These are phyloP conservation scores for Nelumbo lutea DNA, from an alignment of 164 flowering plant species.

Conservation along the genomic window DNA sequence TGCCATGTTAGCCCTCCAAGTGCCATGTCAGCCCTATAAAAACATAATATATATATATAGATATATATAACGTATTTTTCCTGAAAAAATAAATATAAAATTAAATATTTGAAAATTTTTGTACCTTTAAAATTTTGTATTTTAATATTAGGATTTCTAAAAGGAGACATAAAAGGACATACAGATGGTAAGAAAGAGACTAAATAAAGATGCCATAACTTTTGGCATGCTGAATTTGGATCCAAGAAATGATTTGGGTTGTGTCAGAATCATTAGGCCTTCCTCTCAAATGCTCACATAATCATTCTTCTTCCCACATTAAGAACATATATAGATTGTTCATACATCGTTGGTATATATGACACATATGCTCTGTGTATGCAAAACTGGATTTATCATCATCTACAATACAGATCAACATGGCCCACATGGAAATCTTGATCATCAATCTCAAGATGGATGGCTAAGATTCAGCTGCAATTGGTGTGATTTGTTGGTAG, in stretches of 20 bases:
- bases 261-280: slow-evolving; percentile 25
- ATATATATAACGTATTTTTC: no score
- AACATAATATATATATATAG: no score
- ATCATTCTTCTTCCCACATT: slow-evolving; percentile 13
- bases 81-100: no score
- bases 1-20: no score
- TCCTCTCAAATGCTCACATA: slow-evolving; percentile 16
- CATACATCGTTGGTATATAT: background rate
- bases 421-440: background rate
- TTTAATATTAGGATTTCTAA: background rate
- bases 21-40: no score
- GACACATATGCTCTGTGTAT: background rate
- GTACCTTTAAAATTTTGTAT: no score
- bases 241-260: slow-evolving; percentile 8
- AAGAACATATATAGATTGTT: background rate
- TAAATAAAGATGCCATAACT: background rate
- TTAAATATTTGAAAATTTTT: no score
- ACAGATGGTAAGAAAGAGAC: slow-evolving; percentile 7
- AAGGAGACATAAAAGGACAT: background rate
- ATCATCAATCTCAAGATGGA: background rate
- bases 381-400: background rate
- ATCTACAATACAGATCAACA: background rate
- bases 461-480: no score
- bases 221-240: background rate
- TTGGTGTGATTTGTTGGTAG: no score